Percentiles rank a stretch among this genome's conserved stretches.
phyloP scores from a whole-genome alignment of 2,329 filamentous ascomycete species.

The Fusarium concolor region DNA sequence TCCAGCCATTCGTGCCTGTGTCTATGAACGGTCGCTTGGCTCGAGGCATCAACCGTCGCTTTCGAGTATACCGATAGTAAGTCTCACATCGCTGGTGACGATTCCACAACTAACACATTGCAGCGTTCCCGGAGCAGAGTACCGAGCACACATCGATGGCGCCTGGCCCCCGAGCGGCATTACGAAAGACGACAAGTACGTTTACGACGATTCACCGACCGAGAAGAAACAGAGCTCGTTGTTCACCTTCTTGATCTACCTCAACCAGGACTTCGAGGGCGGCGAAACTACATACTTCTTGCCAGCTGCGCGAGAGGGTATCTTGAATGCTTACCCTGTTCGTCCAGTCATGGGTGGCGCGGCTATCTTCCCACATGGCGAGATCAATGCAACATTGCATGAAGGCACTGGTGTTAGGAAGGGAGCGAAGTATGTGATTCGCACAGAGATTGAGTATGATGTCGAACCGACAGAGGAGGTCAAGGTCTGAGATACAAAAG shows the following conservation, averaged over 20 bases:
- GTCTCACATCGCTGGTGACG: not conserved
- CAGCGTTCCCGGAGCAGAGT: slow-evolving; percentile 75
- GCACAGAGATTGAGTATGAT: slow-evolving; percentile 79
- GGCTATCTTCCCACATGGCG: slow-evolving; percentile 77
- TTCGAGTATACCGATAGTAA: slow-evolving; percentile 75
- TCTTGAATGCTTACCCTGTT: slow-evolving; percentile 76
- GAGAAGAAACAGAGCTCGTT: slow-evolving; percentile 72
- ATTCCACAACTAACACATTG: rapidly evolving
- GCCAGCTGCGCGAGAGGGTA: slow-evolving; percentile 71
- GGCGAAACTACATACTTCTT: slow-evolving; percentile 79
- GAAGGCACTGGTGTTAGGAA: slow-evolving; percentile 77
- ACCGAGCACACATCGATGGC: slow-evolving; percentile 76
- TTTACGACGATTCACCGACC: slow-evolving; percentile 73
- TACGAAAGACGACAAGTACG: slow-evolving; percentile 66
- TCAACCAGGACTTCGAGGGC: slow-evolving; percentile 78
- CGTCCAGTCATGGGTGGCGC: slow-evolving; percentile 76
- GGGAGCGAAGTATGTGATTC: slow-evolving; percentile 75
- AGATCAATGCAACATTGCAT: slow-evolving; percentile 73
- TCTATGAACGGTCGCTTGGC: slow-evolving; percentile 66
- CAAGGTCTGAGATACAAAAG: not conserved
- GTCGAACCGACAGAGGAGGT: slow-evolving; percentile 54
- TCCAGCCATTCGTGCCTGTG: slow-evolving; percentile 67
- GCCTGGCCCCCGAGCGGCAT: slow-evolving; percentile 80
- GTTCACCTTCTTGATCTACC: slow-evolving; percentile 76
- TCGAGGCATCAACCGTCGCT: slow-evolving; percentile 74